Evolutionary conservation across 2,329 filamentous ascomycete genomes (phyloP).

Genomic region (Leptosphaerulina australis): DNA sequence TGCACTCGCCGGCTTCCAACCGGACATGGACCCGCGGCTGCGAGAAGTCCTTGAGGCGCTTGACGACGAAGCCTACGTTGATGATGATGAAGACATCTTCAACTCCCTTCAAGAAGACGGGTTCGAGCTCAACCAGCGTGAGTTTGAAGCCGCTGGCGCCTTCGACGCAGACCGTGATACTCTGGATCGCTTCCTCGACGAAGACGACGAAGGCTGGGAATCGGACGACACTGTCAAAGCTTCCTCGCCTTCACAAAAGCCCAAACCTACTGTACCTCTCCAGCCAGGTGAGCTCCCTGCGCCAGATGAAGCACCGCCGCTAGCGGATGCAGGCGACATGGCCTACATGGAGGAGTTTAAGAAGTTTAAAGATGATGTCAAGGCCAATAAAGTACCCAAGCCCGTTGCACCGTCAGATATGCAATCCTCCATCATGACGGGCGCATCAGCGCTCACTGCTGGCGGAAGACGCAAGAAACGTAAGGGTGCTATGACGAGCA

Average conservation of each 20-base stretch:
- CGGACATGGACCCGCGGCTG: conserved; percentile 94
- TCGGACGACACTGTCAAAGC: conserved; percentile 88
- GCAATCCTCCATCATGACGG: conserved; percentile 72
- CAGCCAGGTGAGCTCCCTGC: conserved; percentile 51
- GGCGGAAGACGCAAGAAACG: conserved; percentile 89
- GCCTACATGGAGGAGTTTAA: conserved; percentile 93
- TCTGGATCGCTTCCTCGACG: conserved; percentile 56
- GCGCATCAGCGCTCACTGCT: conserved; percentile 68
- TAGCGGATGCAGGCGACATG: conserved; percentile 62
- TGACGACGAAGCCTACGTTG: conserved; percentile 94
- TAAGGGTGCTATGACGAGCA: conserved; percentile 88
- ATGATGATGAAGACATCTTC: conserved; percentile 83
- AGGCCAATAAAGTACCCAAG: conserved; percentile 53
- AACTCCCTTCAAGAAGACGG: conserved; percentile 71
- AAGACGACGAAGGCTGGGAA: conserved; percentile 86
- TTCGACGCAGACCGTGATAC: conserved; percentile 36
- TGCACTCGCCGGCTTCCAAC: conserved; percentile 89
- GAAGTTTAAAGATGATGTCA: conserved; percentile 84
- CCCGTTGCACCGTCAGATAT: conserved; percentile 64
- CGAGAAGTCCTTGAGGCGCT: conserved; percentile 91
- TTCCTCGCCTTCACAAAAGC: conserved; percentile 48
- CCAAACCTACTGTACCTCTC: conserved; percentile 52
- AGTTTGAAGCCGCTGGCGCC: conserved; percentile 71
- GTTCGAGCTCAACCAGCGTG: conserved; percentile 75
- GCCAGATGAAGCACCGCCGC: conserved; percentile 41